Conservation (phyloP, 2,329 filamentous ascomycete species). For the Pleomassaria siparia region DNA sequence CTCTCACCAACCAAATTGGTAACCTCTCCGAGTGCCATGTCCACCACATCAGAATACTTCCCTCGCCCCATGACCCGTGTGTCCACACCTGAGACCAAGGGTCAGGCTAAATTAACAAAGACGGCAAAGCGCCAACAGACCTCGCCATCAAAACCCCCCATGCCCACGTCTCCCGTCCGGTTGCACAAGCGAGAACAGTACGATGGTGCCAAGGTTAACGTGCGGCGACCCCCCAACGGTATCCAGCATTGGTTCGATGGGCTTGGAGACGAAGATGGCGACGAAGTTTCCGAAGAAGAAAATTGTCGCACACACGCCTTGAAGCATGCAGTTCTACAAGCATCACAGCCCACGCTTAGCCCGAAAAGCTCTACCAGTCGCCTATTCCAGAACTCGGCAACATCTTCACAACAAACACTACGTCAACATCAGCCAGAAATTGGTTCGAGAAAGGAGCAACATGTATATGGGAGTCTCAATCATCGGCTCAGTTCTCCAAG, state of each 20-base stretch:
- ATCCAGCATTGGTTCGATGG: slow-evolving; percentile 56
- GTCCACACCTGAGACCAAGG: slow-evolving; percentile 26
- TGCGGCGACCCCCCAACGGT: slow-evolving; percentile 50
- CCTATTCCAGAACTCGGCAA: slow-evolving; percentile 12
- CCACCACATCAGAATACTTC: slow-evolving; percentile 41
- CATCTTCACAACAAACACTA: slow-evolving; percentile 9
- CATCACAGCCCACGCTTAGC: slow-evolving; percentile 12
- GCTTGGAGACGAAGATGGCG: slow-evolving; percentile 45
- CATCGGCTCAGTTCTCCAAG: slow-evolving; percentile 32
- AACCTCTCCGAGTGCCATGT: slow-evolving; percentile 44
- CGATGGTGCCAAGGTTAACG: slow-evolving; percentile 51
- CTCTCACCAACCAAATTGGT: slow-evolving; percentile 45
- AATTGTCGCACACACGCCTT: slow-evolving; percentile 15
- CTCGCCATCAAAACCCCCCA: slow-evolving; percentile 9
- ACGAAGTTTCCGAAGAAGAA: slow-evolving; percentile 28
- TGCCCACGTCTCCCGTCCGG: slow-evolving; percentile 26
- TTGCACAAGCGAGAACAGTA: slow-evolving; percentile 41
- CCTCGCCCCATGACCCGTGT: slow-evolving; percentile 35
- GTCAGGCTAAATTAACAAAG: slow-evolving; percentile 29
- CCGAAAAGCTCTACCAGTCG: slow-evolving; percentile 23
- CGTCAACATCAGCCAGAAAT: slow-evolving; percentile 17
- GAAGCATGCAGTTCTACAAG: slow-evolving; percentile 11
- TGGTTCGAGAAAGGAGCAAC: slow-evolving; percentile 20
- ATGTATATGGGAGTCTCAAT: not conserved
- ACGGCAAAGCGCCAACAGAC: slow-evolving; percentile 21